phyloP scores from a whole-genome alignment of 441 rosid genomes.

The Hura crepitans region DNA sequence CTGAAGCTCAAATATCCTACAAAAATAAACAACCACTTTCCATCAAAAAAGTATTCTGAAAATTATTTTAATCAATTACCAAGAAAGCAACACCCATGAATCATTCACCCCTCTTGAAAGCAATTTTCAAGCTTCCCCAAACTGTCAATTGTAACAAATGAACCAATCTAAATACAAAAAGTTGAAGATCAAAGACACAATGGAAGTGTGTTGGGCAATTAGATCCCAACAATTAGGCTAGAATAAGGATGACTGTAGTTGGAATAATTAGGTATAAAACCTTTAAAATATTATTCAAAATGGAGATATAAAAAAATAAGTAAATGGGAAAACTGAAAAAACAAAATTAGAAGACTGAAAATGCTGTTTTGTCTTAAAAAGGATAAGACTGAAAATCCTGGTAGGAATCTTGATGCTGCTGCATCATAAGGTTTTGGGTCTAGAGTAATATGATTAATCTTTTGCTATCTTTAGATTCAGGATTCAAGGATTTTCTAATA shows the following conservation, averaged over 20 bases:
- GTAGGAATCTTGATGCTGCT: no score
- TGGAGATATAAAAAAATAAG: no score
- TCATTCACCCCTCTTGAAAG: background rate
- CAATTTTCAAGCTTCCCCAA: conserved; percentile 5
- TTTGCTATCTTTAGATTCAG: background rate
- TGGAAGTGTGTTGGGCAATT: no score
- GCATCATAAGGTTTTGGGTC: background rate
- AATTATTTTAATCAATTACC: background rate
- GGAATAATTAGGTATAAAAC: no score
- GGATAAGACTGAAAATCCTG: no score
- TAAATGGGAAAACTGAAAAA: no score
- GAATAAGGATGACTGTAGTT: no score
- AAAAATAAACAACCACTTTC: background rate
- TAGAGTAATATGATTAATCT: background rate
- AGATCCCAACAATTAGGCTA: no score
- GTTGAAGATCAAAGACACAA: background rate
- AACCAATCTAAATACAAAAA: conserved; percentile 3
- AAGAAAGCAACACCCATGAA: background rate
- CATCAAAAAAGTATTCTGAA: background rate
- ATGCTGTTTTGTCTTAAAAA: no score
- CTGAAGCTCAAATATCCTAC: conserved; percentile 62
- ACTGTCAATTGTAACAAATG: background rate
- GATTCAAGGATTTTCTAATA: background rate
- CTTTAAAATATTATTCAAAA: no score
- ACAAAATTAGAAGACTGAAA: no score